These are phyloP conservation scores for Jatropha curcas DNA, from an alignment of 345 rosid genomes.

Conservation along the genomic window DNA sequence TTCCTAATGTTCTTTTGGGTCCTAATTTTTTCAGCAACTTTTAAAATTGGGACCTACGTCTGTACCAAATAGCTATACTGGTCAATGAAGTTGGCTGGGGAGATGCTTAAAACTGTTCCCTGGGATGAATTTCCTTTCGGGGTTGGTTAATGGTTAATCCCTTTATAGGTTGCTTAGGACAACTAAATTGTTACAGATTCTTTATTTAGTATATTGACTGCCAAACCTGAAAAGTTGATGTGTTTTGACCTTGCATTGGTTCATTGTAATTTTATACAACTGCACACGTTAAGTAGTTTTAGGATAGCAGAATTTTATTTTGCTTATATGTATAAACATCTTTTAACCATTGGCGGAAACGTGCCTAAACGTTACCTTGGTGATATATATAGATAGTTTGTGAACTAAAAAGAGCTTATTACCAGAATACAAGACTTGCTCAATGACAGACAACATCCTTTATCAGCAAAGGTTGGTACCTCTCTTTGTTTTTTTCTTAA, in stretches of 20 bases:
- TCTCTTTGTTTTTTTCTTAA: background rate
- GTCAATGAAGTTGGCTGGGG: slow-evolving; percentile 8
- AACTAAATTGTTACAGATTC: slow-evolving; percentile 7
- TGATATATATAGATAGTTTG: background rate
- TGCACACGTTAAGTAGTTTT: background rate
- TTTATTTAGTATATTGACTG: slow-evolving; percentile 15
- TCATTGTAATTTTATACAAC: slow-evolving; percentile 15
- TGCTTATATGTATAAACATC: slow-evolving; percentile 7
- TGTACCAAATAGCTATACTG: slow-evolving; percentile 42
- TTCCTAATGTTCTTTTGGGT: slow-evolving; percentile 64
- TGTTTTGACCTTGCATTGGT: slow-evolving; percentile 10
- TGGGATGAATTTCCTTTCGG: slow-evolving; percentile 6
- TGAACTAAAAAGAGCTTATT: background rate
- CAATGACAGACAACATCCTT: background rate
- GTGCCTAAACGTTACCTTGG: background rate
- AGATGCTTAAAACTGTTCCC: slow-evolving; percentile 9
- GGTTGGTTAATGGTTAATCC: slow-evolving; percentile 6
- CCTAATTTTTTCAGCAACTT: slow-evolving; percentile 57
- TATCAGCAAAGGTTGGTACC: background rate
- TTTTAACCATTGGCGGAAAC: background rate
- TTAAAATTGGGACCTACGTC: slow-evolving; percentile 54
- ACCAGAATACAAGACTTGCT: background rate
- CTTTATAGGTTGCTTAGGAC: slow-evolving; percentile 26
- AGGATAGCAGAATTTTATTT: slow-evolving; percentile 1
- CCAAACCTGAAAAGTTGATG: slow-evolving; percentile 12